These are phyloP conservation scores for Plasmodium chabaudi DNA, from an alignment of 169 alveolate species.

Conservation along the genomic window DNA sequence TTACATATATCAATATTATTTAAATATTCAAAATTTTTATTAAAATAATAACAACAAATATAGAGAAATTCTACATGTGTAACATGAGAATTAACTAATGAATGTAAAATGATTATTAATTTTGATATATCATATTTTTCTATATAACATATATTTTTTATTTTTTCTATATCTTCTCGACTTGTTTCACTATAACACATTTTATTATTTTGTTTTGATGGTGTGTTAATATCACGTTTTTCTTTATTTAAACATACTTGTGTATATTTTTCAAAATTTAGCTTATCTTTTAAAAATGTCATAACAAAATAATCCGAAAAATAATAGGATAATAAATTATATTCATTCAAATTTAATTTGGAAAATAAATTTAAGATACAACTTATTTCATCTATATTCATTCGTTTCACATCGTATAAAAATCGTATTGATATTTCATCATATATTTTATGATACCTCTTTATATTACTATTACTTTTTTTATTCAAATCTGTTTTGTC, in stretches of 20 bases:
- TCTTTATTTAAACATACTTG: not conserved
- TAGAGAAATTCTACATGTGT: slow-evolving; percentile 44
- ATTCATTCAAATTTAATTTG: slow-evolving; percentile 17
- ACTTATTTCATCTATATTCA: slow-evolving; percentile 41
- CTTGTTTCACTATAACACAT: too few species aligned
- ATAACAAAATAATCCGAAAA: slow-evolving; percentile 56
- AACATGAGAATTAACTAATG: slow-evolving; percentile 8
- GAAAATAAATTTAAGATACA: slow-evolving; percentile 50
- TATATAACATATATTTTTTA: not conserved
- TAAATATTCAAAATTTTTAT: slow-evolving; percentile 19
- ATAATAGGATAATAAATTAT: slow-evolving; percentile 29
- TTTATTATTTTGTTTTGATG: too few species aligned
- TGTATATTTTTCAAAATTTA: not conserved
- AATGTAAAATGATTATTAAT: slow-evolving; percentile 31
- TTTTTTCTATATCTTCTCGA: not conserved
- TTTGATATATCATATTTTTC: slow-evolving; percentile 21
- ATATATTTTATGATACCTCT: slow-evolving; percentile 17
- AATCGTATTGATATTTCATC: slow-evolving; percentile 52
- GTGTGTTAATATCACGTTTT: too few species aligned
- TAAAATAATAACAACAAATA: slow-evolving; percentile 1
- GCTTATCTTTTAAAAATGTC: not conserved
- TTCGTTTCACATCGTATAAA: slow-evolving; percentile 11
- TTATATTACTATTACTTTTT: not conserved
- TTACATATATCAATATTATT: slow-evolving; percentile 51
- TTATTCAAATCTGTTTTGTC: too few species aligned